phyloP scores from a whole-genome alignment of 257 asterid species.

The Solanum pinnatisectum region DNA sequence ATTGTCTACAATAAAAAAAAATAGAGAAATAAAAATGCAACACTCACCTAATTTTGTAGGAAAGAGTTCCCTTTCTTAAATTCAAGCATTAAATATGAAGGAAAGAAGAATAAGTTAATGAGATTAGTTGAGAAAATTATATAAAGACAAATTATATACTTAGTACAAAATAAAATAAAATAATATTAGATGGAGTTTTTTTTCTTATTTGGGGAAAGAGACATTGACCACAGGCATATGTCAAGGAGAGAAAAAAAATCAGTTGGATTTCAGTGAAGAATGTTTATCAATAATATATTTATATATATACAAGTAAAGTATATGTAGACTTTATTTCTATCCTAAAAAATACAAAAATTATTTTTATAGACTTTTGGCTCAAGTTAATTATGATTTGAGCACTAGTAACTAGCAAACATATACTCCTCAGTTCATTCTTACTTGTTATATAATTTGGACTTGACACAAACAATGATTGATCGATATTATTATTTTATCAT shows the following conservation, averaged over 20 bases:
- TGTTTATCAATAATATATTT: too few species aligned
- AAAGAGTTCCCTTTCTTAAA: conserved; percentile 5
- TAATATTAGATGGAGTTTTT: neutral
- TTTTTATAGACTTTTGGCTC: neutral
- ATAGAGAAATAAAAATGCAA: neutral
- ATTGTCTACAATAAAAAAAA: neutral
- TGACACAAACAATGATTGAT: neutral
- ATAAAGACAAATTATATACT: neutral
- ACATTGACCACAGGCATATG: neutral
- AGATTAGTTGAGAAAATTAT: conserved; percentile 24
- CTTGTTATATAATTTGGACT: neutral
- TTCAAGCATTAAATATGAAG: conserved; percentile 24
- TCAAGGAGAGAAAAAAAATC: neutral
- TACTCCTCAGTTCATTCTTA: neutral
- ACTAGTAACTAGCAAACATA: too few species aligned
- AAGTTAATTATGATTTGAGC: neutral
- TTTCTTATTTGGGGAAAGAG: neutral
- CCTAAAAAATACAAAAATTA: too few species aligned
- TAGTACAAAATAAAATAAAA: neutral
- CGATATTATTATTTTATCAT: too few species aligned
- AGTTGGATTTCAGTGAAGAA: too few species aligned
- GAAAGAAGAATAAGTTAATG: conserved; percentile 2
- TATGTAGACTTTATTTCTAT: too few species aligned
- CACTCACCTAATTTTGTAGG: conserved; percentile 30
- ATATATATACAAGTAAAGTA: too few species aligned